Evolutionary conservation across 495 filamentous ascomycete species (phyloP).

Genomic region (Sporormia fimetaria): DNA sequence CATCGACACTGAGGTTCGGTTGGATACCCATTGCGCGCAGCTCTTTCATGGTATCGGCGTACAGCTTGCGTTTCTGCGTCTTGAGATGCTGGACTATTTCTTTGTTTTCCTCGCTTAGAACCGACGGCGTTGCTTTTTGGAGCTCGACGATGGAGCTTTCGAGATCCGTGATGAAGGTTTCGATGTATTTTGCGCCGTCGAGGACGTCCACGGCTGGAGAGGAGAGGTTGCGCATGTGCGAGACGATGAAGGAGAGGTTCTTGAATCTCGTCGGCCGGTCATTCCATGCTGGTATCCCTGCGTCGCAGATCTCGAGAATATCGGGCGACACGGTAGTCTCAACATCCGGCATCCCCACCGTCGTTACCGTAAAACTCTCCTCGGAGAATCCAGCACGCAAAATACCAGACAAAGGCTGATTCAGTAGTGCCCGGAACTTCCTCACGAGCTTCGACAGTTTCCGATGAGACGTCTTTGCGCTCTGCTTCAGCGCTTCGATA

Average conservation of each 20-base stretch:
- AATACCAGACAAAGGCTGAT: conserved; percentile 55
- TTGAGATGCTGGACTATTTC: conserved; percentile 74
- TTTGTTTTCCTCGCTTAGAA: conserved; percentile 72
- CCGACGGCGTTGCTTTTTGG: conserved; percentile 65
- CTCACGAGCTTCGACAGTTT: conserved; percentile 85
- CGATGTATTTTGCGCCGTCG: conserved; percentile 49
- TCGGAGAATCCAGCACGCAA: conserved; percentile 58
- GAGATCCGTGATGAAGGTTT: conserved; percentile 55
- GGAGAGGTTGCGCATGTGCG: conserved; percentile 49
- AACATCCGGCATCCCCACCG: neutral
- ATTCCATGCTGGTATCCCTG: conserved; percentile 42
- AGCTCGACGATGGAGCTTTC: conserved; percentile 57
- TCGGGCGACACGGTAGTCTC: conserved; percentile 7
- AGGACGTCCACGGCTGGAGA: conserved; percentile 41
- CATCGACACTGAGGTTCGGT: conserved; percentile 57
- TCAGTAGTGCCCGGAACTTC: conserved; percentile 68
- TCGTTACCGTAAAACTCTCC: neutral
- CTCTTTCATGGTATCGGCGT: conserved; percentile 71
- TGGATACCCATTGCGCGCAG: conserved; percentile 82
- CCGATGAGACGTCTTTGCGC: conserved; percentile 76
- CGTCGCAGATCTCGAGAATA: conserved; percentile 8
- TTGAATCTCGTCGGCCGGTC: conserved; percentile 55
- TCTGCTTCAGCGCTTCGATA: conserved; percentile 75
- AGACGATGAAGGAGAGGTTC: conserved; percentile 53
- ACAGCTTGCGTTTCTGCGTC: conserved; percentile 77